Evolutionary conservation across 257 asterid genomes (phyloP).

Genomic region (Plantago ovata): DNA sequence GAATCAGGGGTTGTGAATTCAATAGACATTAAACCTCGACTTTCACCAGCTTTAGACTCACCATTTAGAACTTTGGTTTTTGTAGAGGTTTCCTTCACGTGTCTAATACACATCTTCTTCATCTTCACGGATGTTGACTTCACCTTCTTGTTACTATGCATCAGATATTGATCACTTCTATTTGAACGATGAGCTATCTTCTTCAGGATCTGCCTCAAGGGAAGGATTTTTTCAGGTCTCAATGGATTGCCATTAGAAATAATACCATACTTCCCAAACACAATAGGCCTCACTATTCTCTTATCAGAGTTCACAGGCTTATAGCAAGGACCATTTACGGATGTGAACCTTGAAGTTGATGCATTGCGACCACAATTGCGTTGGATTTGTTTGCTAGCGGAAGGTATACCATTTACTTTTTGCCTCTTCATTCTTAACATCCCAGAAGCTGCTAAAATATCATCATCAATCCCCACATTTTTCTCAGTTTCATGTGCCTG

Average conservation of each 20-base stretch:
- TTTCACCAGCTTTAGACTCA: constrained; percentile 18
- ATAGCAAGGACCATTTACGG: constrained; percentile 22
- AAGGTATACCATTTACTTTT: constrained; percentile 26
- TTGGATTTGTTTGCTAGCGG: constrained; percentile 22
- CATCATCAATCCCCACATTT: constrained; percentile 19
- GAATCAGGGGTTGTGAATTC: constrained; percentile 28
- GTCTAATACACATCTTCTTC: constrained; percentile 27
- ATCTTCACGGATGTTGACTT: constrained; percentile 22
- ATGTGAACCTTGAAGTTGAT: constrained; percentile 25
- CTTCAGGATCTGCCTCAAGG: constrained; percentile 35
- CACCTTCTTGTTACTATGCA: constrained; percentile 15
- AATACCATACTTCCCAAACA: constrained; percentile 52
- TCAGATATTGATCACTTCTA: constrained; percentile 21
- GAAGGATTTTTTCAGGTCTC: constrained; percentile 42
- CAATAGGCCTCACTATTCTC: constrained; percentile 40
- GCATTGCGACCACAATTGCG: constrained; percentile 22
- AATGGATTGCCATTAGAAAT: constrained; percentile 45
- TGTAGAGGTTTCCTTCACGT: constrained; percentile 19
- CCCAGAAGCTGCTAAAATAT: constrained; percentile 23
- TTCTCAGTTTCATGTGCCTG: constrained; percentile 25
- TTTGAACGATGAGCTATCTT: constrained; percentile 18
- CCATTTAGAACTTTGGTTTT: constrained; percentile 23
- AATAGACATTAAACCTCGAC: constrained; percentile 9
- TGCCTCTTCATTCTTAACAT: constrained; percentile 31
- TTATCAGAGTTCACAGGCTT: constrained; percentile 21